Evolutionary conservation across 1,284 basidiomycete species (phyloP), one percentile per base, ranked within the genome.

Genomic region (Austroboletus novae-zelandiae): DNA sequence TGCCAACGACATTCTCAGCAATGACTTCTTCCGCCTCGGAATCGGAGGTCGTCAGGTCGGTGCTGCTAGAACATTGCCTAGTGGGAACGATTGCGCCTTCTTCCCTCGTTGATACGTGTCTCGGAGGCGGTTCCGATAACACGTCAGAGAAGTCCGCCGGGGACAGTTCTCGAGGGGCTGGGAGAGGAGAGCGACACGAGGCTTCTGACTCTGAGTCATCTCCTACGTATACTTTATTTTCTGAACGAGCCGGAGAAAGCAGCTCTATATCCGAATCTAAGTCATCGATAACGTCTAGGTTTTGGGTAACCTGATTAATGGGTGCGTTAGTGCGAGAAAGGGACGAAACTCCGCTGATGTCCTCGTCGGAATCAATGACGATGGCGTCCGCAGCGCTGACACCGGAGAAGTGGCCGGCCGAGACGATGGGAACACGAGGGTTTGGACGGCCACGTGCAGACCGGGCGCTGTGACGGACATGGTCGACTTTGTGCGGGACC

Each of bases 311-410:
- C 40, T 6, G 47, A 47, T 36, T 30, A 35, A 18, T 37, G 40
- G 37, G 41, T 10, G 15, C 11, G 18, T 43, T 37, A 36, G 44
- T 39, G 25, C 29, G 35, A 46, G 45, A 42, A 23, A 31, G 37
- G 39, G 43, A 43, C 11, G 46, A 42, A n/a, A 35, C 29, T 2
- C 34, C 14, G 29, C 23, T n/a, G 1, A 31, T 30, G 37, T 49
- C 57, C 34, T 66, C 52, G 45, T 58, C 61, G 35, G 53, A 59
- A 43, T 57, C 50, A 40, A 61, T 48, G 43, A 51, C 2, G 37
- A 65, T 65, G 41, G 61, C 56, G 8, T 65, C 46, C 53, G 48
- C 46, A 15, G 43, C 43, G 8, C 43, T 61, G 25, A 37, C 40
- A 29, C 59, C 61, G 8, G 47, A 51, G 42, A 40, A 51, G 31